Conservation (phyloP, 108 stramenopile genomes). For the Epipyxis sp. region DNA sequence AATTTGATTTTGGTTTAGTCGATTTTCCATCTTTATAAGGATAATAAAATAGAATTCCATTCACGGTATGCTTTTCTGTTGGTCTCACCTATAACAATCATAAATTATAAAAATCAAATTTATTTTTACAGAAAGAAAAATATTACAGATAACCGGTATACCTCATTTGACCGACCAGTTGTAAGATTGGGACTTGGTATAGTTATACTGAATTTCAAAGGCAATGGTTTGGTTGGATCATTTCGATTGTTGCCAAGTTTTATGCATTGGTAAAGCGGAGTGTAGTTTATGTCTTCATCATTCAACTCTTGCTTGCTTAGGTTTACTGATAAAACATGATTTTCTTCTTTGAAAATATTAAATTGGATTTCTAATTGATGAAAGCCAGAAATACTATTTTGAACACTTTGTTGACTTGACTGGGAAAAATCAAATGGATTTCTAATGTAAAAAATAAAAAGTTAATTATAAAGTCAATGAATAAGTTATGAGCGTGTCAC, state of each 20-base stretch:
- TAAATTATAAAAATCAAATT: not conserved
- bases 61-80: not conserved
- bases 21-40: conserved; percentile 41
- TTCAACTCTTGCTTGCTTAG: not conserved
- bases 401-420: not conserved
- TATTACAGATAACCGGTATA: conserved; percentile 9
- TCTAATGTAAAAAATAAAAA: too few species aligned
- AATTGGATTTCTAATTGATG: not conserved
- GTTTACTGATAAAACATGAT: too few species aligned
- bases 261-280: not conserved
- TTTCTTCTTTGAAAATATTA: not conserved
- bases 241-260: not conserved
- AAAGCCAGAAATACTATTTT: not conserved
- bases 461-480: too few species aligned
- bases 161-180: conserved; percentile 34
- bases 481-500: too few species aligned
- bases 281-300: not conserved
- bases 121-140: not conserved
- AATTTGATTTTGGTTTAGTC: conserved; percentile 32
- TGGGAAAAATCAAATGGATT: not conserved
- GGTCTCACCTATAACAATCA: not conserved
- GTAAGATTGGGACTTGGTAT: conserved; percentile 40
- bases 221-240: too few species aligned
- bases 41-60: conserved; percentile 47
- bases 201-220: conserved; percentile 27